Evolutionary conservation across 225 moss, liverwort and hornwort species (phyloP).

Genomic region (Neckera pumila): DNA sequence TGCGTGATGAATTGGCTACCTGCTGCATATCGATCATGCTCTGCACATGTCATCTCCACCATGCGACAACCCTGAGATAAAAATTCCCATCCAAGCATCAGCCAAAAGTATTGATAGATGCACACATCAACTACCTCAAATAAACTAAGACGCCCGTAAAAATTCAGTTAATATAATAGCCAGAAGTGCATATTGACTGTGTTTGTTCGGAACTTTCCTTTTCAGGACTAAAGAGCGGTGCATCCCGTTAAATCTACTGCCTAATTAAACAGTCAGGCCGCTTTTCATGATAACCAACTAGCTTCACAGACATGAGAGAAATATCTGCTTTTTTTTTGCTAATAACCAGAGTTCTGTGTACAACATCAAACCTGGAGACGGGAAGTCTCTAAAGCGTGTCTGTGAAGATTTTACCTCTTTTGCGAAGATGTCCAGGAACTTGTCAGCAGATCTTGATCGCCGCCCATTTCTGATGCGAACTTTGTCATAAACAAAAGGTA

Average conservation of each 20-base stretch:
- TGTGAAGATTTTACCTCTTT: constrained; percentile 52
- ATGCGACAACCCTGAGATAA: constrained; percentile 83
- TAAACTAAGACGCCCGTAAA: not conserved
- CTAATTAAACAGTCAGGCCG: not conserved
- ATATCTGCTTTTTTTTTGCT: not conserved
- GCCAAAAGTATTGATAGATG: not conserved
- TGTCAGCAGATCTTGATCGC: constrained; percentile 46
- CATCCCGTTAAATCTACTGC: not conserved
- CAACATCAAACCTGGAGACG: not conserved
- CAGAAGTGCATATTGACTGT: not conserved
- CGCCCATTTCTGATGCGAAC: constrained; percentile 63
- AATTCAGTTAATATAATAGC: not conserved
- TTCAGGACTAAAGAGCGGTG: not conserved
- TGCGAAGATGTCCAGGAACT: constrained; percentile 68
- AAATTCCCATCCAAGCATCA: not conserved
- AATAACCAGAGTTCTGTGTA: not conserved
- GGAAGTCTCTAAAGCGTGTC: not conserved
- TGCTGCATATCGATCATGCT: constrained; percentile 95
- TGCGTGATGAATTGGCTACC: constrained; percentile 96
- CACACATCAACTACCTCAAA: not conserved
- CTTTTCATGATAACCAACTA: not conserved
- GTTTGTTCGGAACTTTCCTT: not conserved
- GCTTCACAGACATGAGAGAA: not conserved
- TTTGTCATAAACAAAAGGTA: constrained; percentile 91
- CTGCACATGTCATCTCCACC: constrained; percentile 92